Evolutionary conservation across 805 yeast species (phyloP), one percentile per base, ranked within the genome.

Genomic region (Torulaspora indica): DNA sequence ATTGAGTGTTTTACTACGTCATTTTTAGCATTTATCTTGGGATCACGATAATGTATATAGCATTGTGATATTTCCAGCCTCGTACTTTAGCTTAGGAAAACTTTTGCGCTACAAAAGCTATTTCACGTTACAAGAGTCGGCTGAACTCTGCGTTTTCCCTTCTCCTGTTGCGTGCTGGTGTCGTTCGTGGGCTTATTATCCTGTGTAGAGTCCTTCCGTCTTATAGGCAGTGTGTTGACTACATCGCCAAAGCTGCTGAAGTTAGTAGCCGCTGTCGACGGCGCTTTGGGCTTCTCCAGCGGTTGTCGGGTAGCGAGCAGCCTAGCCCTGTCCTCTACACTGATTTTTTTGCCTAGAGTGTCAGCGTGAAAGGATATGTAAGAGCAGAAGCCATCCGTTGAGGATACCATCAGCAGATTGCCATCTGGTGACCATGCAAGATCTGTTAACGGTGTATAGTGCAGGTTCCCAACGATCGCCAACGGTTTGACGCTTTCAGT

Each of bases 321-420:
- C 12, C 18, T 31, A 8, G 10, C 20, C 3, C n/a, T 42, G 9
- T 46, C 47, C 9, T 46, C 51, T 8, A 35, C 24, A 15, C 33
- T 31, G 13, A 70, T 55, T n/a, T 53, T 62, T 24, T 62, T 69
- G 1, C 96, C 96, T 27, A 87, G 70, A 9, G 78, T 71, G 2
- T 66, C 73, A 1, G 66, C 63, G 4, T 75, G 75, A 38, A 88
- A 76, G 5, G 69, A 63, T 1, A 90, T 63, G 35, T 75, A 74
- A 1, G 96, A 83, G 52, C 96, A 84, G 61, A 89, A 91, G 14
- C 98, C 98, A 63, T 93, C 98, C 0, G 95, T 85, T 0, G 96
- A 85, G 5, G 95, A 80, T 18, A 85, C 72, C 54, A 91, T 70
- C 13, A 93, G 64, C 10, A 76, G 67, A 12, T 66, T 64, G 0